Conservation (phyloP, 2,329 filamentous ascomycete species). For the Stylonectria norvegica region DNA sequence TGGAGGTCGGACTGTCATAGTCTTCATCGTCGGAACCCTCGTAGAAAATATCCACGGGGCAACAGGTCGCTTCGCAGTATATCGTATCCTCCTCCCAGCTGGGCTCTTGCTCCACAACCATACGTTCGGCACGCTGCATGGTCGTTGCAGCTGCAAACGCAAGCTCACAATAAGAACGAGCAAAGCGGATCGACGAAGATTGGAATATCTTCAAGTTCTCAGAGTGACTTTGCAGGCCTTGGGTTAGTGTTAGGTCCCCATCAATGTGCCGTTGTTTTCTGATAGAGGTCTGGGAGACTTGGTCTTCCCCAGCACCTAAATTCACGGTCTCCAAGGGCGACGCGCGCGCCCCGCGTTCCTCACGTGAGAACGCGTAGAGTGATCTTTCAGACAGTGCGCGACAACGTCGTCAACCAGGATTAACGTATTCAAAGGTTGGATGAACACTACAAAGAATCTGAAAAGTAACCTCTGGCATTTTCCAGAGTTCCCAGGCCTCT, state of each 20-base stretch:
- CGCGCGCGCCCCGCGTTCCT: slow-evolving; percentile 31
- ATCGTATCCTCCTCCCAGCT: slow-evolving; percentile 34
- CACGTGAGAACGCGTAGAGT: slow-evolving; percentile 39
- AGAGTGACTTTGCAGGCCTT: not conserved
- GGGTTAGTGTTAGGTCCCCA: slow-evolving; percentile 8
- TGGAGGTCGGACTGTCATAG: slow-evolving; percentile 44
- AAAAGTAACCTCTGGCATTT: too few relatives aligned
- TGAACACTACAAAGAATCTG: too few relatives aligned
- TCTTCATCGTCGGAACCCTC: slow-evolving; percentile 57
- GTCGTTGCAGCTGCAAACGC: too few relatives aligned
- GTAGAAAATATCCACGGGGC: slow-evolving; percentile 48
- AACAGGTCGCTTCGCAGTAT: slow-evolving; percentile 44
- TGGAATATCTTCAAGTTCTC: not conserved
- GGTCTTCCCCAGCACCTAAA: slow-evolving; percentile 10
- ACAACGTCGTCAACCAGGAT: too few relatives aligned
- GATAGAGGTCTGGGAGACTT: slow-evolving; percentile 2
- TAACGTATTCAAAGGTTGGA: too few relatives aligned
- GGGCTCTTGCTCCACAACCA: slow-evolving; percentile 11
- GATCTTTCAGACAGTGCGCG: slow-evolving; percentile 4
- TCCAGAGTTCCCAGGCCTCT: too few relatives aligned
- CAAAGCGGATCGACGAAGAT: slow-evolving; percentile 5
- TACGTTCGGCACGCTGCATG: slow-evolving; percentile 15
- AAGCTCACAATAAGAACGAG: slow-evolving; percentile 12
- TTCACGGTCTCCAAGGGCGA: slow-evolving; percentile 20
- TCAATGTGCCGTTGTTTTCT: too few relatives aligned